Conservation (phyloP, 768 basidiomycete species). For the Mycena metata region DNA sequence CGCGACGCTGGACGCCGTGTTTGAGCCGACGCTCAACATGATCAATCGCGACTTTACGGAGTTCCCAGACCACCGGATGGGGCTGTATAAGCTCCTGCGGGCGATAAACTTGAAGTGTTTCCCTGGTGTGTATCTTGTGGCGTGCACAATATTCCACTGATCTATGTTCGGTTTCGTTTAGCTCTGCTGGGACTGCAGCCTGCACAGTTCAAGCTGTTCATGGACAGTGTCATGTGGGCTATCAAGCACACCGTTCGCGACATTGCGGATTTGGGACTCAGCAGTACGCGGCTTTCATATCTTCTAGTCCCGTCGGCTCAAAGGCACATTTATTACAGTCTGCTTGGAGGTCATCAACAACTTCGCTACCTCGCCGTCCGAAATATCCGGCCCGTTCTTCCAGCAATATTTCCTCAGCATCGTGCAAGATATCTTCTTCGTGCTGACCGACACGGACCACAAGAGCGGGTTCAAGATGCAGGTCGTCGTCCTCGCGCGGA, state of each 20-base stretch:
- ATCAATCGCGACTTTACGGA: conserved; percentile 99
- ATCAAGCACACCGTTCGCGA: conserved; percentile 99
- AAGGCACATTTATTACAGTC: conserved; percentile 60
- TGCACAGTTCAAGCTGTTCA: conserved; percentile 94
- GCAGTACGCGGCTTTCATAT: conserved; percentile 60
- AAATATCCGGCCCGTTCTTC: conserved; percentile 92
- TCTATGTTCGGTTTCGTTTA: too few species aligned
- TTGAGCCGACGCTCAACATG: conserved; percentile 97
- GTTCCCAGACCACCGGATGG: conserved; percentile 96
- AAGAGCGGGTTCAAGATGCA: conserved; percentile 99
- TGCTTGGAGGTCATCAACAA: conserved; percentile 96
- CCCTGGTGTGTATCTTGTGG: conserved; percentile 78
- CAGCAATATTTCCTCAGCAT: conserved; percentile 94
- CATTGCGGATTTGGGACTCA: conserved; percentile 92
- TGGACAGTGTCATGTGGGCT: conserved; percentile 99
- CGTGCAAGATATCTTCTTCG: conserved; percentile 96
- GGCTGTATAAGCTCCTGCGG: conserved; percentile 95
- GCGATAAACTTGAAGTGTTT: conserved; percentile 95
- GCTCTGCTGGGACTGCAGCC: conserved; percentile 90
- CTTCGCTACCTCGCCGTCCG: conserved; percentile 80
- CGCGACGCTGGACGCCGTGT: conserved; percentile 95
- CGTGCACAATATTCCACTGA: too few species aligned
- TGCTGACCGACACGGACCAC: conserved; percentile 97
- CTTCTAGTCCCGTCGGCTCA: conserved; percentile 12
- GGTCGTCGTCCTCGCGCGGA: conserved; percentile 86